Evolutionary conservation across 345 rosid species (phyloP), one percentile per base, ranked within the genome.

Genomic region (Arabidopsis arenosa): DNA sequence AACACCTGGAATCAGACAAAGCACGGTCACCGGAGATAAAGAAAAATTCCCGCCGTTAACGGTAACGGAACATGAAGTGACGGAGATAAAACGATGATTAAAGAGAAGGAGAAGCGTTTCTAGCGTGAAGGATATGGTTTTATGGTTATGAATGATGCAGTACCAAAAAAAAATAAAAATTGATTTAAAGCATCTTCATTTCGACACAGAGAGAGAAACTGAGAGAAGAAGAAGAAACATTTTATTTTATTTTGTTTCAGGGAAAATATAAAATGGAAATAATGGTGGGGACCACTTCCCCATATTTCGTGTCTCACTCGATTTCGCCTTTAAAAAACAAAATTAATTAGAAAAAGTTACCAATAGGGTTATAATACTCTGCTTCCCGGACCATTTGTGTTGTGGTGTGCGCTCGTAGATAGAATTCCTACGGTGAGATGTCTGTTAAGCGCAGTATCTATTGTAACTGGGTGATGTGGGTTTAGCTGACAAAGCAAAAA

Each of bases 1-100:
- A 40, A 39, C 66, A 39, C 66, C 66, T 61, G 55, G 40, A 64
- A 45, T 64, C 41, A 64, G 41, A 64, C 28, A 45, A 47, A 45
- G 68, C 45, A 15, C 14, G 23, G 13, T 43, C 8, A 63, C 68
- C 53, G 68, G 68, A 63, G 21, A 41, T 28, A 3, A 28, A 12
- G 26, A 64, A 30, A 63, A 7, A 47, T 7, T 5, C 3, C 6
- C 7, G 53, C 4, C 26, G 7, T 44, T 63, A 43, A 63, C 37
- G 68, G 39, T 28, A 26, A 28, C 21, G 36, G 68, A 45, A 15
- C 21, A 64, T 15, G 40, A 15, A 28, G 40, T 30, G 28, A 47
- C 43, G 58, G 58, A 66, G 36, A 48, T 30, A 35, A 28, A 28
- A 3, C 0, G 32, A 47, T 17, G 69, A 18, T 15, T 2, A 54